phyloP scores from a whole-genome alignment of 441 rosid genomes.

The Eugenia klotzschiana region DNA sequence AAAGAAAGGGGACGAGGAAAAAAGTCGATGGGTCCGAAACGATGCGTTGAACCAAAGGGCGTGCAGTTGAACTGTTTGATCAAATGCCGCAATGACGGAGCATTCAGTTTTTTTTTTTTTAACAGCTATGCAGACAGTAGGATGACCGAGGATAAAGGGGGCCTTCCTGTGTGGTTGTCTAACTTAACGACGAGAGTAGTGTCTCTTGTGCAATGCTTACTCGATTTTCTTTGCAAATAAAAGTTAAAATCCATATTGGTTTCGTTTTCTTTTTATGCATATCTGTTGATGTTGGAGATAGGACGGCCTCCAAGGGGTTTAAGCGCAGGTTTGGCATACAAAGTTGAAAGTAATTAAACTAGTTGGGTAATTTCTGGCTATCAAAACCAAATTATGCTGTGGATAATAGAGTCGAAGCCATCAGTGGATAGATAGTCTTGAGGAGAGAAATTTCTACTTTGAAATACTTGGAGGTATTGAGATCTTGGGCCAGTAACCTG shows the following conservation, averaged over 20 bases:
- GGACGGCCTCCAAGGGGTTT: no score
- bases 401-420: not conserved
- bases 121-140: not conserved
- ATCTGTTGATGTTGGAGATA: no score
- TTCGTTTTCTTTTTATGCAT: no score
- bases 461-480: not conserved
- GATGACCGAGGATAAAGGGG: no score
- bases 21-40: not conserved
- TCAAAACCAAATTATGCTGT: no score
- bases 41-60: not conserved
- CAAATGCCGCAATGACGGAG: not conserved
- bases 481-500: slow-evolving; percentile 27
- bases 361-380: not conserved
- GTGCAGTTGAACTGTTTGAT: not conserved
- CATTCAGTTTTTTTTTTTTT: not conserved
- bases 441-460: slow-evolving; percentile 89
- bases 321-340: no score
- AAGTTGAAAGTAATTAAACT: no score
- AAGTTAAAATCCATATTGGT: no score
- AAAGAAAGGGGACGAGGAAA: not conserved
- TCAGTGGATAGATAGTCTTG: slow-evolving; percentile 80
- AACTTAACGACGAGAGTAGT: not conserved
- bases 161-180: no score
- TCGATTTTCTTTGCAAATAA: not conserved
- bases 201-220: no score